phyloP scores from a whole-genome alignment of 768 basidiomycete genomes.

The Agaricus blazei region DNA sequence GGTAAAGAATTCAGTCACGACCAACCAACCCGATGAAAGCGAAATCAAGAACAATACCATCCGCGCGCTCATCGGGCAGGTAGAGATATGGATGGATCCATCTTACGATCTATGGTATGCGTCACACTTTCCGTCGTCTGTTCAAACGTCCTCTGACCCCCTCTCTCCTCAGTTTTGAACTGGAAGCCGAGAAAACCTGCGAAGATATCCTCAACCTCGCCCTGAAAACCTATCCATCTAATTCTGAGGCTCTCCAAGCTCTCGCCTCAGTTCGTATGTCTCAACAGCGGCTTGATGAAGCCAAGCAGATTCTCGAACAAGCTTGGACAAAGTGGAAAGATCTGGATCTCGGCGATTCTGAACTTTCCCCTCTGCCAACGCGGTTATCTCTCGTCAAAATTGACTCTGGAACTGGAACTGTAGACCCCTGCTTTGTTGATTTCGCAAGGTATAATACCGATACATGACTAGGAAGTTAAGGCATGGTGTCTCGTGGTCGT shows the following conservation, averaged over 20 bases:
- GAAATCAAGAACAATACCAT: slow-evolving; percentile 68
- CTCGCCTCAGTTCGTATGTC: slow-evolving; percentile 88
- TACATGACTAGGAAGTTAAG: slow-evolving; percentile 84
- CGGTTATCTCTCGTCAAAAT: slow-evolving; percentile 69
- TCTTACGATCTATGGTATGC: slow-evolving; percentile 80
- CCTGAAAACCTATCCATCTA: slow-evolving; percentile 64
- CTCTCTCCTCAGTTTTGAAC: slow-evolving; percentile 56
- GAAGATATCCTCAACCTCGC: slow-evolving; percentile 74
- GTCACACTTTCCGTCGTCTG: slow-evolving; percentile 13
- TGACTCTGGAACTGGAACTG: slow-evolving; percentile 73
- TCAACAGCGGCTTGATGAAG: slow-evolving; percentile 80
- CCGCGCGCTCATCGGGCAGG: slow-evolving; percentile 79
- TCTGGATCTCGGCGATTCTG: slow-evolving; percentile 65
- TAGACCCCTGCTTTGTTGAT: slow-evolving; percentile 72
- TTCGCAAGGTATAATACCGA: slow-evolving; percentile 70
- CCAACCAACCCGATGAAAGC: slow-evolving; percentile 40
- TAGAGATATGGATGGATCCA: slow-evolving; percentile 96
- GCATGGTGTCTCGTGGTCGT: slow-evolving; percentile 92
- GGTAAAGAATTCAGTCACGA: slow-evolving; percentile 26
- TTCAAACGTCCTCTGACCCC: background rate
- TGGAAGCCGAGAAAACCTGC: slow-evolving; percentile 76
- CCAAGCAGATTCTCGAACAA: slow-evolving; percentile 60
- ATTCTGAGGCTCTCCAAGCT: slow-evolving; percentile 73
- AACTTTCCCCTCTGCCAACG: slow-evolving; percentile 65
- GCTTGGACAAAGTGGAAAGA: slow-evolving; percentile 71